Evolutionary conservation across 2,329 filamentous ascomycete genomes (phyloP).

Genomic region (Cercospora citrullina): DNA sequence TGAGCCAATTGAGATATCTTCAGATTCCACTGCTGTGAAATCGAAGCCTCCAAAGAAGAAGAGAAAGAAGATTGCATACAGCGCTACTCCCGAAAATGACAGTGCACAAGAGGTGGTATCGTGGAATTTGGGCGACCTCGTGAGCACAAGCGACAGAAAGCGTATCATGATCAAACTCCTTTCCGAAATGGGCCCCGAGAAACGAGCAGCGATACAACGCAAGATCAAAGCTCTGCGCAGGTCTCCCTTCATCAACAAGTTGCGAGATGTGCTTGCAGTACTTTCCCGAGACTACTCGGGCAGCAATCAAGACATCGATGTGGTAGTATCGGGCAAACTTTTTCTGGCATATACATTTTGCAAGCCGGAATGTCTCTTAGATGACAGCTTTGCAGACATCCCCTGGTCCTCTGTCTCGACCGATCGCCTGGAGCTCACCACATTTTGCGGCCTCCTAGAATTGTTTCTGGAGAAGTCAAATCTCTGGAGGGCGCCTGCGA

Average conservation of each 20-base stretch:
- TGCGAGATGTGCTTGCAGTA: background rate
- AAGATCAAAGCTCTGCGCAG: constrained; percentile 9
- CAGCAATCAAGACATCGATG: constrained; percentile 1
- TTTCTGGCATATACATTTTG: constrained; percentile 19
- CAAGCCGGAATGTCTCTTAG: constrained; percentile 8
- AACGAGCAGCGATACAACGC: constrained; percentile 18
- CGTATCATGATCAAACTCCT: constrained; percentile 49
- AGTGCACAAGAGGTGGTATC: constrained; percentile 17
- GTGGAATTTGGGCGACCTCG: constrained; percentile 23
- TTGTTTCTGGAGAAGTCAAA: constrained; percentile 14
- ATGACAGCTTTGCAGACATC: constrained; percentile 3
- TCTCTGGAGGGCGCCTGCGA: constrained; percentile 22
- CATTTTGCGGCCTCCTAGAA: constrained; percentile 16
- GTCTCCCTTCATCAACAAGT: constrained; percentile 1
- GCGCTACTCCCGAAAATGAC: constrained; percentile 15
- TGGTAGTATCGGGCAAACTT: constrained; percentile 19
- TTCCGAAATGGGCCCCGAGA: constrained; percentile 28
- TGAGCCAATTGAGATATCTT: constrained; percentile 24
- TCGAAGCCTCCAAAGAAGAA: background rate
- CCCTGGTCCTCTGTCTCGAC: constrained; percentile 4
- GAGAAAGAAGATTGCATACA: constrained; percentile 12
- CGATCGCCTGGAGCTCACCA: background rate
- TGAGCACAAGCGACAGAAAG: constrained; percentile 39
- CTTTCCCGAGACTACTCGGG: constrained; percentile 6
- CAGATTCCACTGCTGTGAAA: constrained; percentile 21